phyloP scores from a whole-genome alignment of 306 rosid genomes.

The Oemleria cerasiformis region DNA sequence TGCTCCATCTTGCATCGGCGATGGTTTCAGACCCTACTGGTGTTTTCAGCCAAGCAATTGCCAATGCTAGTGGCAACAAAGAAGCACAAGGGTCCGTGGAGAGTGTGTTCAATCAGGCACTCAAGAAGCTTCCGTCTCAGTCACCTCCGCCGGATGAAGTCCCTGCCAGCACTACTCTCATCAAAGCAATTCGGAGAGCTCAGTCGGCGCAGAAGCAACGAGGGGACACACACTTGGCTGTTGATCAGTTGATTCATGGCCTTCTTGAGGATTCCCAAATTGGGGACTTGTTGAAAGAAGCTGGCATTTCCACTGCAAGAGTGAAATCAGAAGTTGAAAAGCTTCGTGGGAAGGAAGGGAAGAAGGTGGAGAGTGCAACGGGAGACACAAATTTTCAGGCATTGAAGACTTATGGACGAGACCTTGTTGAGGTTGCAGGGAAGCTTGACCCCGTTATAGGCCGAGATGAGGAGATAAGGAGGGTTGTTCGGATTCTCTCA shows the following conservation, averaged over 20 bases:
- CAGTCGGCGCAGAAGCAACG: constrained; percentile 71
- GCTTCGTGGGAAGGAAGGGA: constrained; percentile 83
- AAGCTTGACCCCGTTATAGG: constrained; percentile 93
- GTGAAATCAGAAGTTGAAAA: constrained; percentile 73
- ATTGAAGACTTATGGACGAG: constrained; percentile 77
- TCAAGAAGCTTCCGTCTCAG: constrained; percentile 78
- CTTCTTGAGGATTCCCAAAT: constrained; percentile 86
- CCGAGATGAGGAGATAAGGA: constrained; percentile 79
- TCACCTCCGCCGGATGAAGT: constrained; percentile 78
- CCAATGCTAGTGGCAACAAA: constrained; percentile 45
- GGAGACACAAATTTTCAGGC: constrained; percentile 79
- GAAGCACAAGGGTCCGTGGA: constrained; percentile 55
- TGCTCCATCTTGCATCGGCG: constrained; percentile 60
- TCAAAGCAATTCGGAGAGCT: constrained; percentile 66
- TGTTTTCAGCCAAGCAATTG: constrained; percentile 63
- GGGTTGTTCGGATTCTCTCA: constrained; percentile 74
- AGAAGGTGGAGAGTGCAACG: constrained; percentile 79
- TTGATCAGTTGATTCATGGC: constrained; percentile 79
- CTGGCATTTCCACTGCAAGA: constrained; percentile 55
- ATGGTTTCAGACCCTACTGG: constrained; percentile 56
- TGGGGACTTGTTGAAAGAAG: constrained; percentile 73
- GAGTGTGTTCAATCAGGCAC: constrained; percentile 68
- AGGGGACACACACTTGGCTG: constrained; percentile 86
- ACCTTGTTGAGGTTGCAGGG: constrained; percentile 82
- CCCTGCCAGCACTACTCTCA: constrained; percentile 64